These are phyloP conservation scores for Mucor plumbeus DNA, from an alignment of 371 early-diverging fungal genomes.

Conservation along the genomic window DNA sequence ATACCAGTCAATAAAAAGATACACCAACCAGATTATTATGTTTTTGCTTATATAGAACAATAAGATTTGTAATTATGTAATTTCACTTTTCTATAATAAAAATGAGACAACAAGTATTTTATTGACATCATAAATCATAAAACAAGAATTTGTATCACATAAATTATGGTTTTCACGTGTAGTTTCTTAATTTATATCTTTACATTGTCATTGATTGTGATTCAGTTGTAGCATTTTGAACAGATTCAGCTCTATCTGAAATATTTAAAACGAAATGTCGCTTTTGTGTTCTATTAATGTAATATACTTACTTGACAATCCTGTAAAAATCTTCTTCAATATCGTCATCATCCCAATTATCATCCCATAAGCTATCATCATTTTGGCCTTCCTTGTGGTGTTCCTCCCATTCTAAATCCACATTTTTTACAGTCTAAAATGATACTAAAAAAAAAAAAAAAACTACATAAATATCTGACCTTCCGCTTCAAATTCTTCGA, in stretches of 20 bases:
- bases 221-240: not conserved
- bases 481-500: conserved; percentile 88
- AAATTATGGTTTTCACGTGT: not conserved
- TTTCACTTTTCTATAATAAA: not conserved
- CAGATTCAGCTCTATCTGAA: not conserved
- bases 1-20: not conserved
- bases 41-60: not conserved
- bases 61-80: not conserved
- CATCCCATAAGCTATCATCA: conserved; percentile 82
- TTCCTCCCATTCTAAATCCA: conserved; percentile 78
- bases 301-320: conserved; percentile 66
- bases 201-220: conserved; percentile 1
- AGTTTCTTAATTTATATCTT: not conserved
- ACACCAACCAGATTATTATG: not conserved
- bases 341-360: conserved; percentile 93
- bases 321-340: conserved; percentile 87
- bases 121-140: not conserved
- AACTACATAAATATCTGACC: conserved; percentile 50
- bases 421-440: not conserved
- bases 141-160: not conserved
- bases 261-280: not conserved
- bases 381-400: conserved; percentile 62
- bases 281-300: not conserved
- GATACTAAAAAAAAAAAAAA: not conserved
- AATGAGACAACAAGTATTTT: not conserved